Base-by-base conservation (phyloP, 176 grass and related monocot genomes). In the Tuctoria greenei region DNA sequence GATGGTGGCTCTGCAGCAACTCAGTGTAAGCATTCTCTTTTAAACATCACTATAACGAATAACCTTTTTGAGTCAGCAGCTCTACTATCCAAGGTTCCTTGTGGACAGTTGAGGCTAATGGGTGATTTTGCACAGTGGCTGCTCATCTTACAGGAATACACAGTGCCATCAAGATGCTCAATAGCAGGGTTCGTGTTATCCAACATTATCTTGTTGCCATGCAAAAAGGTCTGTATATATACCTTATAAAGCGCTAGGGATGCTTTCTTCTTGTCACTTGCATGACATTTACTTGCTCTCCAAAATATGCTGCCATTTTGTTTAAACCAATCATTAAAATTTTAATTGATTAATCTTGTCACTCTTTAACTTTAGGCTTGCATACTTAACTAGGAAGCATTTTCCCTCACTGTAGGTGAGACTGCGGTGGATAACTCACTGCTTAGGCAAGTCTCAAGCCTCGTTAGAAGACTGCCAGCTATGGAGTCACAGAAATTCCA, bases 91-190 rank as follows among this genome's bases (percentile, higher is more conserved):
- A 43, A 60, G 23, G 51, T 60, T 64, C 17, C 51, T 71, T 84
- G 37, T 57, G 12, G 15, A 67, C 34, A 70, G 68, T 57, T 10
- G 57, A 67, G 14, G 79, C 80, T 88, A 69, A 93, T 73, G 45
- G 35, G 85, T 71, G 63, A 72, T 44, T 84, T 71, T 89, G 63
- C 66, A 28, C 88, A 99, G 91, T 95, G 95, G 91, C 91, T 74
- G 95, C 95, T 86, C 91, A 99, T 95, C 91, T 99, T 82, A 95
- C 96, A 45, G 89, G 96, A 64, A 99, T 99, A 79, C 96, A 99
- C 82, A 99, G 89, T 88, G 96, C 96, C 58, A 95, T 95, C 81
- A 99, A 99, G 72, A 99, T 99, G 96, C 89, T 99, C 61, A 95
- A 99, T 81, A 95, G 96, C 58, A 90, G 96, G 85, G 82, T 95